A percentile compares a stretch with the other conserved stretches of the same genome.
These are phyloP conservation scores for Mycena sp. DNA, from an alignment of 1,284 basidiomycete species.

Conservation along the genomic window DNA sequence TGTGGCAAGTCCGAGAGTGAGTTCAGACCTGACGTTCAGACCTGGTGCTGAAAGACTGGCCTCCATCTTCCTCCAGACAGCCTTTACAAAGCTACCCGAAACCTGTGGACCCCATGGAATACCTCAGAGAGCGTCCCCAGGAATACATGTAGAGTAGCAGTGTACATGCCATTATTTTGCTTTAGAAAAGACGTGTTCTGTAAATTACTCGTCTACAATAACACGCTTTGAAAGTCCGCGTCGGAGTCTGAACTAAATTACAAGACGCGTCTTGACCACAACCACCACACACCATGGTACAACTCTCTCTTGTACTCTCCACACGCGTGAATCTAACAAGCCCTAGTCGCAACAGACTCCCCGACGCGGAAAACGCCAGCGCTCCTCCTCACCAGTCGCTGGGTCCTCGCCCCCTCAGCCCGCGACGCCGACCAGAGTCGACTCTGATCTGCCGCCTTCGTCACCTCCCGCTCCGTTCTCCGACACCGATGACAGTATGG, in stretches of 20 bases:
- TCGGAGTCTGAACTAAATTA: slow-evolving; percentile 15
- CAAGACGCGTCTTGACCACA: slow-evolving; percentile 43
- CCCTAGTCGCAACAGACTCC: slow-evolving; percentile 42
- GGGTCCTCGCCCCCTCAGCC: slow-evolving; percentile 63
- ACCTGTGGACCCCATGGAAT: slow-evolving; percentile 34
- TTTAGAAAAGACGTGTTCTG: too few relatives aligned
- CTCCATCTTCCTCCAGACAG: slow-evolving; percentile 37
- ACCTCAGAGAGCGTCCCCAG: slow-evolving; percentile 18
- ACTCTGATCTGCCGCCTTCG: slow-evolving; percentile 81
- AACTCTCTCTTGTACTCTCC: slow-evolving; percentile 22
- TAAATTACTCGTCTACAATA: too few relatives aligned
- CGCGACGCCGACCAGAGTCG: slow-evolving; percentile 43
- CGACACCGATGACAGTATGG: slow-evolving; percentile 85
- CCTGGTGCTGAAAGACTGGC: slow-evolving; percentile 12
- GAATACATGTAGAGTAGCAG: slow-evolving; percentile 28
- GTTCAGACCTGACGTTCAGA: slow-evolving; percentile 28
- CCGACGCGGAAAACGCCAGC: slow-evolving; percentile 67
- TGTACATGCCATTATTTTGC: slow-evolving; percentile 10
- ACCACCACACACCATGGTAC: slow-evolving; percentile 39
- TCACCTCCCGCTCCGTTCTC: slow-evolving; percentile 87
- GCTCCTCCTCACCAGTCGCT: slow-evolving; percentile 64
- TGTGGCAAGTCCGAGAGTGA: slow-evolving; percentile 90
- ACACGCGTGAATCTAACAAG: slow-evolving; percentile 32
- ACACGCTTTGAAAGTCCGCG: slow-evolving; percentile 44
- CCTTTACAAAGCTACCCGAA: slow-evolving; percentile 46